These are phyloP conservation scores for Aspergillus oerlinghausenensis DNA, from an alignment of 2,329 filamentous ascomycete species.

Conservation along the genomic window DNA sequence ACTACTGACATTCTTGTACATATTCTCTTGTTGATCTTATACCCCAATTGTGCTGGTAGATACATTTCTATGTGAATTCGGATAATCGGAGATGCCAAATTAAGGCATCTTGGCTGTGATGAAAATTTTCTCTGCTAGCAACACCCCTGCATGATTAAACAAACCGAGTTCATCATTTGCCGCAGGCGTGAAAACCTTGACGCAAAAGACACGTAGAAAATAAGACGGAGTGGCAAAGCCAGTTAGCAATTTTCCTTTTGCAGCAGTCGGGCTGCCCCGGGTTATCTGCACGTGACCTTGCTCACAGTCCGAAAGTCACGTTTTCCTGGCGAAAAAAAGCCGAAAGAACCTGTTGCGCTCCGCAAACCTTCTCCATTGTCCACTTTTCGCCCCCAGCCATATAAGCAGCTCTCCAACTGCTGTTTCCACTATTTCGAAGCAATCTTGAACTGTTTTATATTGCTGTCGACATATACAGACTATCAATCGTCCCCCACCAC, in stretches of 20 bases:
- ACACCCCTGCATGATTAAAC: background rate
- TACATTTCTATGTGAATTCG: background rate
- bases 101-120: background rate
- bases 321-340: conserved; percentile 20
- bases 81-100: background rate
- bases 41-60: background rate
- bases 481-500: background rate
- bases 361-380: conserved; percentile 10
- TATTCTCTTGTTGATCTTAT: background rate
- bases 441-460: background rate
- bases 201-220: background rate
- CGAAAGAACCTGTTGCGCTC: conserved; percentile 16
- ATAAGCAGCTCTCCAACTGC: background rate
- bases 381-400: conserved; percentile 7
- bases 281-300: conserved; percentile 13
- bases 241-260: conserved; percentile 1
- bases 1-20: conserved; percentile 3
- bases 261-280: conserved; percentile 11
- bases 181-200: background rate
- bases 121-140: background rate
- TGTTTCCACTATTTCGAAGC: background rate
- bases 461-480: background rate
- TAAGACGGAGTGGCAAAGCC: background rate
- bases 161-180: background rate
- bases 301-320: conserved; percentile 13